phyloP scores from a whole-genome alignment of 2,329 filamentous ascomycete species.

The Aspergillus pseudonomiae region DNA sequence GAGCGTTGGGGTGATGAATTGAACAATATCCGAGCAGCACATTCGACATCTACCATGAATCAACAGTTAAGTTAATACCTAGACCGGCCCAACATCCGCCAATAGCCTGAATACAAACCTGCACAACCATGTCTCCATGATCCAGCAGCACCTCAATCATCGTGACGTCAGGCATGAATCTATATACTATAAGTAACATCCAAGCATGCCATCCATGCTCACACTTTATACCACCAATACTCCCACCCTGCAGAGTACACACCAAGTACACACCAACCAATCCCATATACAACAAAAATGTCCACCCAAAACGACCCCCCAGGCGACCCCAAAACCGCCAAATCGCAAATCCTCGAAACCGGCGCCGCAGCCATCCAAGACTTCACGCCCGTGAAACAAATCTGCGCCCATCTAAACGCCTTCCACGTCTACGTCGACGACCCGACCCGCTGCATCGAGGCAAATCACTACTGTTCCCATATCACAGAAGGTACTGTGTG shows the following conservation, averaged over 20 bases:
- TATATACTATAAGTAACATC: not conserved
- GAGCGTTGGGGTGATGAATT: not conserved
- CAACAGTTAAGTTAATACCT: not conserved
- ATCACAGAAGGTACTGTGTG: conserved; percentile 60
- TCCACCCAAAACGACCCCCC: conserved; percentile 22
- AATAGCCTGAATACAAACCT: not conserved
- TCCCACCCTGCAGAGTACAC: too few relatives aligned
- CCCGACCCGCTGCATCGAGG: conserved; percentile 68
- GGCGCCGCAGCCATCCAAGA: conserved; percentile 42
- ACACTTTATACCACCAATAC: too few relatives aligned
- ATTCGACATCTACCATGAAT: not conserved
- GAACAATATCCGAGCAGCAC: not conserved
- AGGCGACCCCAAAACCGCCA: conserved; percentile 36
- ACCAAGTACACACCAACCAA: not conserved
- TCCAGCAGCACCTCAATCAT: conserved; percentile 22
- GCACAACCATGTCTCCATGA: not conserved
- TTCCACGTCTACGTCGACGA: conserved; percentile 82
- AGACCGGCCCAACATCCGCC: not conserved
- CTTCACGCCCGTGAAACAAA: conserved; percentile 71
- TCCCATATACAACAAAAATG: not conserved
- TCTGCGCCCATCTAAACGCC: conserved; percentile 85
- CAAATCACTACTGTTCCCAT: conserved; percentile 85
- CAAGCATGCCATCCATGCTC: not conserved
- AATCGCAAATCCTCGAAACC: conserved; percentile 42
- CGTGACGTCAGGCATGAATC: conserved; percentile 33